Evolutionary conservation across 2,329 filamentous ascomycete genomes (phyloP).

Genomic region (Aspergillus viridinutans): DNA sequence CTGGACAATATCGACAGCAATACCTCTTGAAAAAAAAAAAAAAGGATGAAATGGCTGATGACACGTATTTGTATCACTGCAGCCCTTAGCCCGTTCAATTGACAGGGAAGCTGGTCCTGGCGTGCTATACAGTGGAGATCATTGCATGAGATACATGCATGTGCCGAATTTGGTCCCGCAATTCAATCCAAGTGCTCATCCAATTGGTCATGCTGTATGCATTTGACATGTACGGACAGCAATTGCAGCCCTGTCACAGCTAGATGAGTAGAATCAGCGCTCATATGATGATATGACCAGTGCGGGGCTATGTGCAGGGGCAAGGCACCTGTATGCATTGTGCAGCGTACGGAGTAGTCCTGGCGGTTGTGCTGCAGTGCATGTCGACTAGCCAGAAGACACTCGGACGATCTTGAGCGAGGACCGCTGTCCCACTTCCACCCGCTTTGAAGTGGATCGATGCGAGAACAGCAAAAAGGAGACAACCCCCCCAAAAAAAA

Average conservation of each 20-base stretch:
- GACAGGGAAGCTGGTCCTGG: neutral
- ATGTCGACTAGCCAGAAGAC: no score
- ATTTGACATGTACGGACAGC: neutral
- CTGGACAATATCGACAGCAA: neutral
- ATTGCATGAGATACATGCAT: neutral
- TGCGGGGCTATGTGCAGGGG: no score
- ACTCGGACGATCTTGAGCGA: no score
- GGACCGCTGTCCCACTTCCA: no score
- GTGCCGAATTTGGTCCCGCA: neutral
- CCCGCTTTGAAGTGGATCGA: no score
- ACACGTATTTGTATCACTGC: neutral
- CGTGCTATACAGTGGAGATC: neutral
- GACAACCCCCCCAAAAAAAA: neutral
- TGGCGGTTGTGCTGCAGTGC: no score
- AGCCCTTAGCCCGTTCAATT: neutral
- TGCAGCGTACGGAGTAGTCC: no score
- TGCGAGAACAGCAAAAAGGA: neutral
- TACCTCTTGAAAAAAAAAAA: neutral
- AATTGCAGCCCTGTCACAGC: neutral
- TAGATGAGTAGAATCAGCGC: no score
- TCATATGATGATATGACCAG: no score
- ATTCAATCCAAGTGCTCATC: neutral
- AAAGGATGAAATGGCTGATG: neutral
- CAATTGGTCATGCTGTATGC: neutral
- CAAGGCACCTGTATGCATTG: no score